These are phyloP conservation scores for Pistacia vera DNA, from an alignment of 345 rosid species.

Conservation along the genomic window DNA sequence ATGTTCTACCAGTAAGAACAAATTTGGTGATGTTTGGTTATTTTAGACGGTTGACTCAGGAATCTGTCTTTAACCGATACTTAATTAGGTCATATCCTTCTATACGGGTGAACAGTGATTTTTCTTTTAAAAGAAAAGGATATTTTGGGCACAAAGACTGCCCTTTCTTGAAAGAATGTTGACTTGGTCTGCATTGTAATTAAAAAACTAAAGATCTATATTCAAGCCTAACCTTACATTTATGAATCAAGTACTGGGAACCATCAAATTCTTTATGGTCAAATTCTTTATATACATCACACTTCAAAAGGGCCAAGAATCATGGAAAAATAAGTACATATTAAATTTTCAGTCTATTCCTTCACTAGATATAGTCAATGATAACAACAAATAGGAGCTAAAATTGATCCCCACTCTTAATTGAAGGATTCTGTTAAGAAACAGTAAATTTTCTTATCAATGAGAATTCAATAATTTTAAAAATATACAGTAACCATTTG, in stretches of 20 bases:
- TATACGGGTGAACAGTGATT: not conserved
- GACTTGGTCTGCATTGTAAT: conserved; percentile 9
- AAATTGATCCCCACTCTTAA: not conserved
- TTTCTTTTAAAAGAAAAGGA: not conserved
- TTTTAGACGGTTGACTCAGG: not conserved
- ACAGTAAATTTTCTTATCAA: not conserved
- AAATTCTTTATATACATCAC: not conserved
- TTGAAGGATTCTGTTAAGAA: not conserved
- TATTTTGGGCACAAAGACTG: not conserved
- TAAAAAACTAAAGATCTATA: not conserved
- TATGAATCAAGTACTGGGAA: not conserved
- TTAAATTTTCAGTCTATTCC: not conserved
- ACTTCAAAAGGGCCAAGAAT: not conserved
- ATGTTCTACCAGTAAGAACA: not conserved
- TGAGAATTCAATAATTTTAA: not conserved
- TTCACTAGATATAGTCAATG: not conserved
- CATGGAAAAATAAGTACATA: not conserved
- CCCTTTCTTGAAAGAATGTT: not conserved
- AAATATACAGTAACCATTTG: not conserved
- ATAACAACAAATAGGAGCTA: not conserved
- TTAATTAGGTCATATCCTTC: not conserved
- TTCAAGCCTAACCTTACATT: conserved; percentile 4
- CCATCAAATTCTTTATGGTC: not conserved
- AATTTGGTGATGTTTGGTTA: not conserved
- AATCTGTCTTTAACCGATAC: not conserved